Percentiles rank a stretch among this genome's conserved stretches.
phyloP scores from a whole-genome alignment of 768 basidiomycete genomes.

The Psilocybe cubensis region DNA sequence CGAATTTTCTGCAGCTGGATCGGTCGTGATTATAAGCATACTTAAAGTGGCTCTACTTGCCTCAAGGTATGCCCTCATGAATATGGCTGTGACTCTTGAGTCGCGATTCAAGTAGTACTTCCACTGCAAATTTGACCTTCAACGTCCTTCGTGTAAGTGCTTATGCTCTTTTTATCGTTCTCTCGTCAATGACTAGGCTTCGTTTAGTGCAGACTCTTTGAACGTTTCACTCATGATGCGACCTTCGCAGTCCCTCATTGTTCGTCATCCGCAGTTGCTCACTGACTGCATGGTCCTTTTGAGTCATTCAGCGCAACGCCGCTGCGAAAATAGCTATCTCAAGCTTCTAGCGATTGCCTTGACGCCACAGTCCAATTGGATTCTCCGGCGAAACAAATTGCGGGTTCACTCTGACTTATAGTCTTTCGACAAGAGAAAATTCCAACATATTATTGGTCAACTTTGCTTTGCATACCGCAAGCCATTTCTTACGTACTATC shows the following conservation, averaged over 20 bases:
- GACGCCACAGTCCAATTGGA: background rate
- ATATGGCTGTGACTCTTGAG: background rate
- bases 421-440: too few relatives aligned
- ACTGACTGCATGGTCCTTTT: background rate
- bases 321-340: background rate
- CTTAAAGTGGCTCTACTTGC: background rate
- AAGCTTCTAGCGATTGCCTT: background rate
- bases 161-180: background rate
- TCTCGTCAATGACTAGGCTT: background rate
- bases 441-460: background rate
- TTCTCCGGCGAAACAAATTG: background rate
- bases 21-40: background rate
- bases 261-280: background rate
- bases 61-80: background rate
- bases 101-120: background rate
- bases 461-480: too few relatives aligned
- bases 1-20: background rate
- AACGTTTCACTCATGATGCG: background rate
- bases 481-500: too few relatives aligned
- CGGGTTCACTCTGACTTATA: background rate
- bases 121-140: background rate
- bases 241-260: background rate
- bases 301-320: background rate
- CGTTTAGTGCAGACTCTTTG: background rate
- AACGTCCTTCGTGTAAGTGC: background rate